Evolutionary conservation across 163 green algal genomes (phyloP).

Genomic region (Scenedesmus sp.): DNA sequence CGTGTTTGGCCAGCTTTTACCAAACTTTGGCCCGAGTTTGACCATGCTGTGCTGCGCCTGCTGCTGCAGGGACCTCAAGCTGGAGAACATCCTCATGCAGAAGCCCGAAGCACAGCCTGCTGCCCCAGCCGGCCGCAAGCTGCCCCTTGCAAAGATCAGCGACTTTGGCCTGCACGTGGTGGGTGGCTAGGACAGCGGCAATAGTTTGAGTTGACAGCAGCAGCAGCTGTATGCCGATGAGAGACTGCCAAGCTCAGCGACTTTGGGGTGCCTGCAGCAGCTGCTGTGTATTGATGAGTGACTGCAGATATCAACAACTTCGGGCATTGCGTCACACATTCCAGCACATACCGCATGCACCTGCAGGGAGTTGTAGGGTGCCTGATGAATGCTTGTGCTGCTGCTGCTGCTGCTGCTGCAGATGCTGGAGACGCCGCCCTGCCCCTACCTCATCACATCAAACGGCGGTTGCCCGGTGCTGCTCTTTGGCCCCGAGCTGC

Average conservation of each 20-base stretch:
- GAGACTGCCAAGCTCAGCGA: conserved; percentile 39
- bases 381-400: not conserved
- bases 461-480: not conserved
- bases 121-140: not conserved
- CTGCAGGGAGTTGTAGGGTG: no score
- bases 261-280: conserved; percentile 31
- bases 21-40: not conserved
- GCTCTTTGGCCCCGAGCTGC: conserved; percentile 1
- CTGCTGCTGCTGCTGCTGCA: not conserved
- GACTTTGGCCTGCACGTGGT: conserved; percentile 46
- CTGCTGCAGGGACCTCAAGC: conserved; percentile 34
- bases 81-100: conserved; percentile 29
- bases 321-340: not conserved
- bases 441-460: conserved; percentile 1
- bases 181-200: not conserved
- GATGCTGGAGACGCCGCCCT: conserved; percentile 19
- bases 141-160: conserved; percentile 20
- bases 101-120: conserved; percentile 6
- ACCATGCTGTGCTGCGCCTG: not conserved
- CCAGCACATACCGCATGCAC: not conserved
- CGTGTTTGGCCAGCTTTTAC: not conserved
- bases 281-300: no score
- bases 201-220: no score
- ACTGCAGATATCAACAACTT: conserved; percentile 42
- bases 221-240: no score